Evolutionary conservation across 345 rosid species (phyloP).

Genomic region (Capsella bursapastoris): DNA sequence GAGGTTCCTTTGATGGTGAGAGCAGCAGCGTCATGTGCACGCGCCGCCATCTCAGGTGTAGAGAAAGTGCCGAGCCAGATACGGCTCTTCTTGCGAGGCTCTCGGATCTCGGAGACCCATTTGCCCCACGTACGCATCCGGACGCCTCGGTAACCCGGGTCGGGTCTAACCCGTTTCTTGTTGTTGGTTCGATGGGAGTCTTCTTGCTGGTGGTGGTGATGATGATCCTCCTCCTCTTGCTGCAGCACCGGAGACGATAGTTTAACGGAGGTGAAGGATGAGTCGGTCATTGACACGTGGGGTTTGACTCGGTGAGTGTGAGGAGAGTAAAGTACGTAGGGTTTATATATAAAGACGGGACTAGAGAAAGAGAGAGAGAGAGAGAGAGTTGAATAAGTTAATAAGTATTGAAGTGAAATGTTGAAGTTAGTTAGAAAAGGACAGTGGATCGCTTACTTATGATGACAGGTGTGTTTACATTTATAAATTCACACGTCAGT

Average conservation of each 20-base stretch:
- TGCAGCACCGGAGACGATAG: slow-evolving; percentile 24
- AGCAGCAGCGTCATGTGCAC: slow-evolving; percentile 98
- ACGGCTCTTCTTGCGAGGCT: slow-evolving; percentile 90
- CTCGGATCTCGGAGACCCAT: slow-evolving; percentile 98
- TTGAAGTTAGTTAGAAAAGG: slow-evolving; percentile 42
- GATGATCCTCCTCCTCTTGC: slow-evolving; percentile 1
- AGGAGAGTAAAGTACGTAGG: slow-evolving; percentile 27
- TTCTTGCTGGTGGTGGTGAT: slow-evolving; percentile 26
- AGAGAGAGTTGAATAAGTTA: slow-evolving; percentile 7
- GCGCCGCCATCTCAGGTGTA: slow-evolving; percentile 94
- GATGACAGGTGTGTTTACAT: slow-evolving; percentile 33
- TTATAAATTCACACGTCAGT: slow-evolving; percentile 12
- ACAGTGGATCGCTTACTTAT: slow-evolving; percentile 40
- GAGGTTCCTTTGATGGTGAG: slow-evolving; percentile 79
- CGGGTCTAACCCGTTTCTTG: slow-evolving; percentile 48
- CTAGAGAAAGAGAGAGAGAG: neutral
- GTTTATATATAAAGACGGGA: slow-evolving; percentile 41
- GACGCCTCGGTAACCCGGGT: slow-evolving; percentile 77
- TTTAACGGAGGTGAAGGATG: slow-evolving; percentile 33
- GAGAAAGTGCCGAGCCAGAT: slow-evolving; percentile 98
- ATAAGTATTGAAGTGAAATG: slow-evolving; percentile 29
- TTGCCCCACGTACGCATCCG: slow-evolving; percentile 96
- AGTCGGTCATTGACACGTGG: slow-evolving; percentile 41
- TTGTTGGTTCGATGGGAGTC: slow-evolving; percentile 15
- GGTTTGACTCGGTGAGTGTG: slow-evolving; percentile 39